phyloP scores from a whole-genome alignment of 257 asterid genomes.

The Nicotiana noctiflora region DNA sequence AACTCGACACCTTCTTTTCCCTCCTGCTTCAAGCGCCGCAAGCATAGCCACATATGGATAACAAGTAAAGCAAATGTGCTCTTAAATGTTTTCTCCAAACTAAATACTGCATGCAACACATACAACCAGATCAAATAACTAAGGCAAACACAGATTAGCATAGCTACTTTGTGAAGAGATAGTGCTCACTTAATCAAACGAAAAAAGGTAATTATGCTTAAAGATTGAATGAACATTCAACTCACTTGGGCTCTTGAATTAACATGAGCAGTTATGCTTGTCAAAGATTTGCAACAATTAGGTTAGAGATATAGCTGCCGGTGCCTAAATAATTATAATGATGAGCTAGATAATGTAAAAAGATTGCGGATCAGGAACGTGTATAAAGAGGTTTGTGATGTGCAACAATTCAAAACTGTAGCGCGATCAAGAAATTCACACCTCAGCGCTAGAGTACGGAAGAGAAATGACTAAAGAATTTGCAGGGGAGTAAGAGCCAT shows the following conservation, averaged over 20 bases:
- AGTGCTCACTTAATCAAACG: not conserved
- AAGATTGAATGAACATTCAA: not conserved
- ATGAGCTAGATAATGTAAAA: not conserved
- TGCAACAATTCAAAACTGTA: too few relatives aligned
- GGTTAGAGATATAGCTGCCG: not conserved
- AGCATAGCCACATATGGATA: slow-evolving; percentile 91
- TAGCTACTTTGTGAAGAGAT: not conserved
- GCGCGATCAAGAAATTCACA: too few relatives aligned
- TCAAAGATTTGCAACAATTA: not conserved
- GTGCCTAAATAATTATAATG: not conserved
- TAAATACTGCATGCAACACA: slow-evolving; percentile 57
- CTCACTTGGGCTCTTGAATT: not conserved
- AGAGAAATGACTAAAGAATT: not conserved
- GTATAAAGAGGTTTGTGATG: not conserved
- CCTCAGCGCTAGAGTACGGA: too few relatives aligned
- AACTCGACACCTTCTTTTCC: slow-evolving; percentile 88
- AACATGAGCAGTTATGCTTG: not conserved
- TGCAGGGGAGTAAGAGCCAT: not conserved
- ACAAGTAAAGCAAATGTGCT: slow-evolving; percentile 81
- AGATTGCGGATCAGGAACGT: not conserved
- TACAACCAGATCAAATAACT: slow-evolving; percentile 4
- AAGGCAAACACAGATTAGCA: not conserved
- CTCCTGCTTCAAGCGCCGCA: slow-evolving; percentile 80
- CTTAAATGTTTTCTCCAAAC: slow-evolving; percentile 90
- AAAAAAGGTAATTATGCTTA: not conserved